A percentile compares a stretch with the other conserved stretches of the same genome.
These are phyloP conservation scores for Schizochytrium sp. DNA, from an alignment of 108 stramenopile species.

Conservation along the genomic window DNA sequence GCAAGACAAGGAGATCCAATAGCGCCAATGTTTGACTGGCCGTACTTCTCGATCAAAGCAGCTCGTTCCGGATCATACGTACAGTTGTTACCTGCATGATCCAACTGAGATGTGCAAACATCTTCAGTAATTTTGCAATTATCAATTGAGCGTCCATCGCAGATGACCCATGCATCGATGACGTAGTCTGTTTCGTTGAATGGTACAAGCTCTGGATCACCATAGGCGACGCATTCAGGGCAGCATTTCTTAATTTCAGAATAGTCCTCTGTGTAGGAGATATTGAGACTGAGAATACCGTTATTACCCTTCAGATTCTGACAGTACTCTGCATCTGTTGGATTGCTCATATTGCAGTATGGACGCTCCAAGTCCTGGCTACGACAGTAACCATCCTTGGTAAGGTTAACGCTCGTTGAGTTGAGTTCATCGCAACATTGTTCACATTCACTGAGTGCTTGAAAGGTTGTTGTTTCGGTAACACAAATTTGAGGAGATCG, in stretches of 20 bases:
- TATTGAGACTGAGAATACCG: not conserved
- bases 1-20: slow-evolving; percentile 33
- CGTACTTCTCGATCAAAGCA: not conserved
- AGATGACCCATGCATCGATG: slow-evolving; percentile 33
- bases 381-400: slow-evolving; percentile 39
- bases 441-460: not conserved
- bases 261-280: not conserved
- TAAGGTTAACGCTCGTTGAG: not conserved
- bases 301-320: not conserved
- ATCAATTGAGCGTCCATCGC: not conserved
- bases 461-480: not conserved
- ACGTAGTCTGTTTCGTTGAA: not conserved
- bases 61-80: not conserved
- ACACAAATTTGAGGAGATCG: not conserved
- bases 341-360: not conserved
- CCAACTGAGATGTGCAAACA: not conserved
- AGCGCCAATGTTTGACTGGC: slow-evolving; percentile 15
- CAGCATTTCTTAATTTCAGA: not conserved
- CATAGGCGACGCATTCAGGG: not conserved
- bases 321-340: not conserved
- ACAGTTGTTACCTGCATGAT: slow-evolving; percentile 37
- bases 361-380: not conserved
- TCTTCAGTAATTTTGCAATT: not conserved
- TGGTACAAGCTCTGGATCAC: not conserved
- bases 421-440: not conserved